A percentile compares a stretch with the other conserved stretches of the same genome.
Conservation (phyloP, 1,284 basidiomycete species). For the Trichosporon sp. region DNA sequence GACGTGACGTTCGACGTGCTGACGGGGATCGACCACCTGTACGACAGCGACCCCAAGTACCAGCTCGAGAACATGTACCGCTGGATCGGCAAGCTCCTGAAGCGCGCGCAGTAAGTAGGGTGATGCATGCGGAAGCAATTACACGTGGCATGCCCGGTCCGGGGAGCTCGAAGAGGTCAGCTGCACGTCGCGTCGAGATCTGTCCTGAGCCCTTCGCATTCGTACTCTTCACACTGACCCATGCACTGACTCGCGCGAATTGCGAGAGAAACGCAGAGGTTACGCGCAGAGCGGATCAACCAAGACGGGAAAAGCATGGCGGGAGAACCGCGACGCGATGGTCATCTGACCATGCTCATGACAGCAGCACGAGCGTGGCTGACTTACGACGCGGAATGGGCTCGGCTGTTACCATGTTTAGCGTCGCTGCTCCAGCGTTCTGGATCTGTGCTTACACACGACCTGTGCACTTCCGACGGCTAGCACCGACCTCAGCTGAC, state of each 20-base stretch:
- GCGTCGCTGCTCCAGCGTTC: not conserved
- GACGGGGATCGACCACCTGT: constrained; percentile 11
- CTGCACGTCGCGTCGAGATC: not conserved
- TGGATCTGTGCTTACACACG: not conserved
- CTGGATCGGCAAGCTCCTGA: not conserved
- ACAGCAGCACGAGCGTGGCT: not conserved
- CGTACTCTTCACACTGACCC: not conserved
- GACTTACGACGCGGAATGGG: not conserved
- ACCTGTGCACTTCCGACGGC: not conserved
- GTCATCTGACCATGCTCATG: not conserved
- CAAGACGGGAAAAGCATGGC: not conserved
- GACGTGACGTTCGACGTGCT: constrained; percentile 6
- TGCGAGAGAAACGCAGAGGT: not conserved
- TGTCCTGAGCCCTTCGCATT: not conserved
- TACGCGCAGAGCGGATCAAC: not conserved
- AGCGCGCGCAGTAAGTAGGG: not conserved
- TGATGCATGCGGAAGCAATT: not conserved
- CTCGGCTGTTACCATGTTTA: not conserved
- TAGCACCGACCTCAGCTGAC: not conserved
- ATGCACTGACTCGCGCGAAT: not conserved
- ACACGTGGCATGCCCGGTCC: not conserved
- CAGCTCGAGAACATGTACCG: not conserved
- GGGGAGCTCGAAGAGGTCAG: not conserved
- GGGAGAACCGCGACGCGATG: not conserved
- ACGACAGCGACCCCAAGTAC: constrained; percentile 4